Evolutionary conservation across 306 rosid species (phyloP), one percentile per base, ranked within the genome.

Genomic region (Lathyrus aphaca): DNA sequence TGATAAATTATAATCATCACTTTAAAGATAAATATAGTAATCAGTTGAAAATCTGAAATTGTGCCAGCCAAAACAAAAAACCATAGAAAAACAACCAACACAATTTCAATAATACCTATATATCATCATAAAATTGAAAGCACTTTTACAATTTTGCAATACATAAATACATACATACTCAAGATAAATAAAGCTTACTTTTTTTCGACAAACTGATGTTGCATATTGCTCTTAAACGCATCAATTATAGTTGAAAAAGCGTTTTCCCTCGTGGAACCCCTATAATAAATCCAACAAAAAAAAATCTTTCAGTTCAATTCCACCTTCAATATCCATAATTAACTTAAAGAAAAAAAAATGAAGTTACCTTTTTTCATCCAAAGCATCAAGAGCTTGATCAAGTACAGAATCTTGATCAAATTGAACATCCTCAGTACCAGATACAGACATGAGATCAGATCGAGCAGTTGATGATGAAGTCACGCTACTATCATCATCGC

Each of bases 191-290:
- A 23, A 32, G 37, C 97, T 78, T 81, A 90, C 98, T 90, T 94
- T 75, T 88, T 88, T 44, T 94, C 95, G 68, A 90, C 86, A 69
- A 90, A 90, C 49, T 85, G 79, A 82, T 87, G 82, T 77, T 90
- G 98, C 85, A 90, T 14, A 38, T 74, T 78, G 86, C 74, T 82
- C 71, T 79, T 87, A 76, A 94, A 83, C 21, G 96, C 87, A 10
- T 84, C 96, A 62, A 85, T 54, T 39, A 94, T 87, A 5, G 86
- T 39, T 15, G 75, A 56, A 78, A 94, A 70, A 50, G 95, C 97
- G 1, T 81, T 90, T 81, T 90, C 97, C 76, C 98, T 85, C 13
- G 96, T 84, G 53, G 92, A 56, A 80, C 92, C 89, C 96, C 98
- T 93, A 49, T 69, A 13, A 79, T 71, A 66, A 55, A 74, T 44